phyloP scores from a whole-genome alignment of 2,329 filamentous ascomycete genomes.

The Ceratocystis eucalypticola region DNA sequence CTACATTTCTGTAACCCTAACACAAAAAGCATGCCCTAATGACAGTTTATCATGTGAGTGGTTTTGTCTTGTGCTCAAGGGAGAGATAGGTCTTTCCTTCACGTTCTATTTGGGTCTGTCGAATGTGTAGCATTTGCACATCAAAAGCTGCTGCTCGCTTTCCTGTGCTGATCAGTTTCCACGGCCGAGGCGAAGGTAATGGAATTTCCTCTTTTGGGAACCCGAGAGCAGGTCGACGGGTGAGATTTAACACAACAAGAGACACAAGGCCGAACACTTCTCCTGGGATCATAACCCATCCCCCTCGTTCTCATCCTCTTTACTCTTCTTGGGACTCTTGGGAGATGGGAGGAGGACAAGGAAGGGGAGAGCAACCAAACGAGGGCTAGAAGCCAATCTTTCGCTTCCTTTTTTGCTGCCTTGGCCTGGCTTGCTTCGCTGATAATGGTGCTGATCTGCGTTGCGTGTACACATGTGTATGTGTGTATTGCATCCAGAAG shows the following conservation, averaged over 20 bases:
- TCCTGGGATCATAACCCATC: neutral
- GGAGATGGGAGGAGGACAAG: neutral
- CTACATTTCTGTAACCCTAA: too few species aligned
- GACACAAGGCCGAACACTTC: neutral
- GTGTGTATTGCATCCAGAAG: neutral
- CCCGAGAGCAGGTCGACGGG: neutral
- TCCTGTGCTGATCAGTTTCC: too few species aligned
- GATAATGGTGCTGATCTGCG: neutral
- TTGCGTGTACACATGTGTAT: neutral
- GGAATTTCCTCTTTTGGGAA: slow-evolving; percentile 1
- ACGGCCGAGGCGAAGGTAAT: neutral
- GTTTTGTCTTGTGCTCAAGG: too few species aligned
- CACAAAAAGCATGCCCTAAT: too few species aligned
- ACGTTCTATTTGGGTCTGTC: too few species aligned
- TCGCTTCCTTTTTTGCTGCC: neutral
- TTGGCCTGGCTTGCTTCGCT: neutral
- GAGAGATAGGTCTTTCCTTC: too few species aligned
- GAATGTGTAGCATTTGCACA: too few species aligned
- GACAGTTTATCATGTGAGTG: too few species aligned
- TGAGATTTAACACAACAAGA: neutral
- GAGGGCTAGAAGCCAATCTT: slow-evolving; percentile 5
- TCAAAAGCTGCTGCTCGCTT: too few species aligned
- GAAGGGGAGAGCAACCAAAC: neutral
- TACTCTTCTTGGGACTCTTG: slow-evolving; percentile 1
- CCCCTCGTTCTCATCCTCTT: neutral